Evolutionary conservation across 345 rosid species (phyloP).

Genomic region (Microcos paniculata): DNA sequence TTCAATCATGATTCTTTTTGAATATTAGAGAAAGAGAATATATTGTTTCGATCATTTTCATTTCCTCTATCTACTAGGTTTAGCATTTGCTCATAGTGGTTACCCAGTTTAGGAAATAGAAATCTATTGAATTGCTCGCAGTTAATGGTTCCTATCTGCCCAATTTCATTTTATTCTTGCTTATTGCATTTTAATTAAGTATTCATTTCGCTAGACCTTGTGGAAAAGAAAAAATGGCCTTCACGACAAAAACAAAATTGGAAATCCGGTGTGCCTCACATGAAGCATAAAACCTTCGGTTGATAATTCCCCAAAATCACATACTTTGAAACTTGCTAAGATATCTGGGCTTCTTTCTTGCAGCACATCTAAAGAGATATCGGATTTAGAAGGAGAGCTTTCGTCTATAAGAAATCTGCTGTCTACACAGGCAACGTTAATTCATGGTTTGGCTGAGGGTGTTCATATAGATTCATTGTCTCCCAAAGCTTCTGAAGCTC

Average conservation of each 20-base stretch:
- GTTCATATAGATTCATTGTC: slow-evolving; percentile 60
- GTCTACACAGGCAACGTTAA: slow-evolving; percentile 90
- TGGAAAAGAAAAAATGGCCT: not conserved
- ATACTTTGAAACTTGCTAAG: not conserved
- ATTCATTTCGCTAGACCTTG: not conserved
- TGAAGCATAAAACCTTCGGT: too few relatives aligned
- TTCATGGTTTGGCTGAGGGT: slow-evolving; percentile 92
- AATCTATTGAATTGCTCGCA: too few relatives aligned
- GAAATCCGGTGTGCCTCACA: too few relatives aligned
- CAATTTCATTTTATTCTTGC: not conserved
- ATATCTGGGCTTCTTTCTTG: slow-evolving; percentile 30
- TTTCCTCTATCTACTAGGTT: not conserved
- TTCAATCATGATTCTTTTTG: not conserved
- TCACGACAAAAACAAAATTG: not conserved
- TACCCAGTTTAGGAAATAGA: too few relatives aligned
- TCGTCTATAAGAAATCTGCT: slow-evolving; percentile 86
- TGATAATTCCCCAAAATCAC: not conserved
- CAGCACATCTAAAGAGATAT: slow-evolving; percentile 98
- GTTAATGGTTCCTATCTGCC: not conserved
- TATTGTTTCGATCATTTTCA: not conserved
- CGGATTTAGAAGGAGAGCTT: slow-evolving; percentile 97
- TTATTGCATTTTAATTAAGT: not conserved
- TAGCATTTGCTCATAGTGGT: not conserved
- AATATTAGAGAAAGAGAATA: too few relatives aligned
- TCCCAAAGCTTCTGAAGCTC: slow-evolving; percentile 43